Evolutionary conservation across 768 basidiomycete genomes (phyloP), one percentile per base, ranked within the genome.

Genomic region (Panellus pusillus): DNA sequence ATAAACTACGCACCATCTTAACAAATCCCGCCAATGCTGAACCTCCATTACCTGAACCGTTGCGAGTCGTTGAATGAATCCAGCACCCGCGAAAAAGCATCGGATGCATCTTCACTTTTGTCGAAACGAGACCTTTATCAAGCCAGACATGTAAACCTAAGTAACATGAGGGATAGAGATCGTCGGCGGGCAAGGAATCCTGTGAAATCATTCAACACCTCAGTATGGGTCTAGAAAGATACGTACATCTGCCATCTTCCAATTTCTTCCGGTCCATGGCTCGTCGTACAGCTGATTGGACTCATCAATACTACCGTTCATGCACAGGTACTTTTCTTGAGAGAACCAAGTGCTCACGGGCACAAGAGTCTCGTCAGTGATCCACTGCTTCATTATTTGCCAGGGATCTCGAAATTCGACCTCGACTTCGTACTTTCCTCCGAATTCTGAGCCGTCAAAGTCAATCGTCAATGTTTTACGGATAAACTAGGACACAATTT

Each of bases 11-110:
- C n/a, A n/a, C n/a, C n/a, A n/a, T n/a, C n/a, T n/a, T n/a, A n/a
- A 65, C 48, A 24, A 55, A 62, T 7, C 31, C 31, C 6, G 19
- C 55, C 55, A 9, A 61, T 13, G 60, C 38, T 2, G 54, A 47
- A 4, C 64, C 64, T 11, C 63, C 63, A 37, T 65, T 65, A 1
- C 63, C 63, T 2, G 64, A 63, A 5, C 49, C 63, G 41, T 65
- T 65, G 15, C 60, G 63, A 1, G 64, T 65, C 6, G 36, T 38
- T 6, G 57, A 44, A 13, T 58, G 47, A 13, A 64, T 61, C 50
- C 55, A 63, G 18, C 47, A 47, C 1, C 52, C 53, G 15, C 60
- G 60, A 11, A 61, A 17, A 2, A 65, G 24, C 17, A 63, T 47
- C 14, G 60, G 64, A 40, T 63, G 60, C 59, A 58, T 65, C 19